These are phyloP conservation scores for Jatropha podagrica DNA, from an alignment of 441 rosid species.

Conservation along the genomic window DNA sequence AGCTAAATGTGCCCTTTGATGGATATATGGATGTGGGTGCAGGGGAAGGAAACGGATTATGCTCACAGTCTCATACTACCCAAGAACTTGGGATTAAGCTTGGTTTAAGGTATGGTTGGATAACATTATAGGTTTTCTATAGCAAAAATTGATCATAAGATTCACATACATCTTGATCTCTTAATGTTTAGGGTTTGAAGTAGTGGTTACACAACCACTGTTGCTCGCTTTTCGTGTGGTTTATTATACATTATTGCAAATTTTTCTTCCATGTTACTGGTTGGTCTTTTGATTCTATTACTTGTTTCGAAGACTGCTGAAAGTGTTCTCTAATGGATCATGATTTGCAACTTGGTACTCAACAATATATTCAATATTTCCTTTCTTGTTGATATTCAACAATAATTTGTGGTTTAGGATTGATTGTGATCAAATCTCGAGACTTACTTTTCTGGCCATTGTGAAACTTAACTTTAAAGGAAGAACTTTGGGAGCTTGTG, in stretches of 20 bases:
- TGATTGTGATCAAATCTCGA: not conserved
- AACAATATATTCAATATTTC: not conserved
- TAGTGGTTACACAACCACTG: not conserved
- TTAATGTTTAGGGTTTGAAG: not conserved
- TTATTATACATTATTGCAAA: not conserved
- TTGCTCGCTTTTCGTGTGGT: not conserved
- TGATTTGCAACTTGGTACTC: not conserved
- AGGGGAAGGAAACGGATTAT: no score
- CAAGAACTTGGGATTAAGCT: no score
- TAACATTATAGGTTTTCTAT: no score
- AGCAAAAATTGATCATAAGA: no score
- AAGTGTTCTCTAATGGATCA: not conserved
- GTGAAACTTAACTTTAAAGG: not conserved
- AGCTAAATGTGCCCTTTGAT: no score
- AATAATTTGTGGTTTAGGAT: not conserved
- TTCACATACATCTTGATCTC: no score
- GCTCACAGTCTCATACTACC: no score
- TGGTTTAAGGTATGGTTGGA: no score
- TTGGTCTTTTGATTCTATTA: not conserved
- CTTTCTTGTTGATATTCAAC: not conserved
- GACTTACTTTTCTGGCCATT: not conserved
- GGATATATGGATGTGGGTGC: no score
- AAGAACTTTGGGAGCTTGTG: not conserved
- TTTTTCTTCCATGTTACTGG: not conserved
- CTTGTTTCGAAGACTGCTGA: not conserved